These are phyloP conservation scores for Phytophthora tentaculata DNA, from an alignment of 352 stramenopile genomes.

Conservation along the genomic window DNA sequence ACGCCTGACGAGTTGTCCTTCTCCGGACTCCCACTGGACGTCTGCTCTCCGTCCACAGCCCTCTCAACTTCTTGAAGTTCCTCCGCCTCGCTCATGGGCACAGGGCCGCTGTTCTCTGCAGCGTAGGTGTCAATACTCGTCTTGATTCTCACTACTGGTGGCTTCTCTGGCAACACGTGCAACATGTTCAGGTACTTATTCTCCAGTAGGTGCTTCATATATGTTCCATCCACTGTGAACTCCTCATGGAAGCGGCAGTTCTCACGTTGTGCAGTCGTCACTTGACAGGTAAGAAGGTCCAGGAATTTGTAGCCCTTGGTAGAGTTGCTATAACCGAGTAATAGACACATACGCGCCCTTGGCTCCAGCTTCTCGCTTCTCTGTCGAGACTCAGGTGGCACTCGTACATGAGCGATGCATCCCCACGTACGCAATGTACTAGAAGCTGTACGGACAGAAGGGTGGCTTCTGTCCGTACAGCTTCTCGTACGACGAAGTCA, in stretches of 20 bases:
- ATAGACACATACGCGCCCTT: not conserved
- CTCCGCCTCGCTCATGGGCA: not conserved
- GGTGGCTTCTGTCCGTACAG: not conserved
- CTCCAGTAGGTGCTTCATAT: constrained; percentile 8
- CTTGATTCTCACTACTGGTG: not conserved
- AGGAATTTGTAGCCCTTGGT: not conserved
- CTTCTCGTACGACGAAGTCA: not conserved
- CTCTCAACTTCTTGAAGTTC: too few species aligned
- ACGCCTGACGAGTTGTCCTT: too few species aligned
- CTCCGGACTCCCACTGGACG: too few species aligned
- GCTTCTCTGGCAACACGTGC: not conserved
- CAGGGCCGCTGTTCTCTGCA: not conserved
- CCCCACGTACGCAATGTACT: not conserved
- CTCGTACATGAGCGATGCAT: not conserved
- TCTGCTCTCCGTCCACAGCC: too few species aligned
- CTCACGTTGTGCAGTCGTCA: not conserved
- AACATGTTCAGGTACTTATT: constrained; percentile 4
- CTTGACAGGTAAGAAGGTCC: not conserved
- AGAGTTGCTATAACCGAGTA: not conserved
- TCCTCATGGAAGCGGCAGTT: constrained; percentile 7
- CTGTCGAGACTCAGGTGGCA: not conserved
- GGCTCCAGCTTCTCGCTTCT: not conserved
- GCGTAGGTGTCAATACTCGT: not conserved
- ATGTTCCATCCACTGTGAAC: constrained; percentile 8
- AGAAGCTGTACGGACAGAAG: too few species aligned